Conservation (phyloP, 2,329 filamentous ascomycete genomes). For the Ambrosiella beaveri region DNA sequence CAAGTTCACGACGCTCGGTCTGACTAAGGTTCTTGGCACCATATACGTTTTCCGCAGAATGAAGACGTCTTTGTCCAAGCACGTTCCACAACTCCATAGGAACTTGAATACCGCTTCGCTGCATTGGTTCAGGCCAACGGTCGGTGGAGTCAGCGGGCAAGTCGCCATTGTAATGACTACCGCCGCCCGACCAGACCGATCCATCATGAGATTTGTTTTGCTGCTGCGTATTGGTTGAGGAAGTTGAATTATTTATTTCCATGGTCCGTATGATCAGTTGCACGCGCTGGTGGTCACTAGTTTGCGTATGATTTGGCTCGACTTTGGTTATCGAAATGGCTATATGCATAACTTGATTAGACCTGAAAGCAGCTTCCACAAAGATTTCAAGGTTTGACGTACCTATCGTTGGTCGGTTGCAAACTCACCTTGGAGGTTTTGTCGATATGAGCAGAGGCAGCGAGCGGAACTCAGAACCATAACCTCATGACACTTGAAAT, state of each 20-base stretch:
- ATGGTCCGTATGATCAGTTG: not conserved
- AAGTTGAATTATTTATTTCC: not conserved
- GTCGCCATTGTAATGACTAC: conserved; percentile 4
- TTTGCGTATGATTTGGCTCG: too few relatives aligned
- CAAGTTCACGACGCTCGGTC: conserved; percentile 10
- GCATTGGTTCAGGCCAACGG: conserved; percentile 12
- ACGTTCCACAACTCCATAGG: conserved; percentile 12
- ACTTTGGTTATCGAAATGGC: too few relatives aligned
- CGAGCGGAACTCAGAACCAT: too few relatives aligned
- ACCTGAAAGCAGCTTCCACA: too few relatives aligned
- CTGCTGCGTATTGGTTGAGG: not conserved
- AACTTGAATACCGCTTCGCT: conserved; percentile 8
- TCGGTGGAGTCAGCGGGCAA: conserved; percentile 7
- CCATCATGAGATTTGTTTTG: not conserved
- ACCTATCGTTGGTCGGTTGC: too few relatives aligned
- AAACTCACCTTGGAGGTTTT: too few relatives aligned
- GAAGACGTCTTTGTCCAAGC: conserved; percentile 6
- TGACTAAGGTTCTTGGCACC: conserved; percentile 10
- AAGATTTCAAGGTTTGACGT: too few relatives aligned
- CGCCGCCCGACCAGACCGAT: not conserved
- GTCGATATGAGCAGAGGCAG: too few relatives aligned
- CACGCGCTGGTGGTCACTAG: too few relatives aligned
- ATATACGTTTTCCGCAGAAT: conserved; percentile 8
- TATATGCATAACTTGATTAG: too few relatives aligned
- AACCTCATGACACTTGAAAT: too few relatives aligned